Percentiles rank a stretch among this genome's conserved stretches.
phyloP scores from a whole-genome alignment of 1,284 basidiomycete genomes.

The Boletus holoroseus region DNA sequence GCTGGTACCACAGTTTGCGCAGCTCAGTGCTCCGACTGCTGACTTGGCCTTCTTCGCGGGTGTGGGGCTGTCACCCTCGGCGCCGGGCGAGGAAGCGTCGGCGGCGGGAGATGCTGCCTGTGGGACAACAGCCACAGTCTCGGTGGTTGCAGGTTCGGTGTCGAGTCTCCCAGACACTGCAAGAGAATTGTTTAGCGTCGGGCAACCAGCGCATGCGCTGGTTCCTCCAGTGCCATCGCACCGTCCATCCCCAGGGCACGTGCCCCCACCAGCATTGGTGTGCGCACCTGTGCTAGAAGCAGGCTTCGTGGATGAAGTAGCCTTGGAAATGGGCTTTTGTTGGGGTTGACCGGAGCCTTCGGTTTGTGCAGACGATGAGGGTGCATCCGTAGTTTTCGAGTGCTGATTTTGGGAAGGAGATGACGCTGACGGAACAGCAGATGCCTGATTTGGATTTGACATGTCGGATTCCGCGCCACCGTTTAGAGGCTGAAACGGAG shows the following conservation, averaged over 20 bases:
- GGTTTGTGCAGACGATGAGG: constrained; percentile 24
- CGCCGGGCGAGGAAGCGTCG: constrained; percentile 32
- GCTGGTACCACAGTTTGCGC: constrained; percentile 88
- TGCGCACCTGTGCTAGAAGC: constrained; percentile 31
- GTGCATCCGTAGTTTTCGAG: constrained; percentile 31
- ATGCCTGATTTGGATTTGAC: constrained; percentile 35
- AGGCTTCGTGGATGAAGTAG: constrained; percentile 21
- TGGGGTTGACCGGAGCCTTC: constrained; percentile 25
- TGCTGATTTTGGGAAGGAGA: constrained; percentile 32
- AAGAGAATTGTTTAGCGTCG: constrained; percentile 84
- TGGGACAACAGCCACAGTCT: constrained; percentile 14
- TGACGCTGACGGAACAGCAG: constrained; percentile 23
- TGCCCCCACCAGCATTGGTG: constrained; percentile 48
- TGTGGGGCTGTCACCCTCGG: constrained; percentile 26
- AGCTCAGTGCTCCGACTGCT: constrained; percentile 76
- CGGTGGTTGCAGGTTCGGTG: constrained; percentile 27
- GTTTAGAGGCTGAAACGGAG: constrained; percentile 30
- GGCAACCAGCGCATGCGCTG: constrained; percentile 86
- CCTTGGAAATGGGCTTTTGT: constrained; percentile 27
- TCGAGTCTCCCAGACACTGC: constrained; percentile 40
- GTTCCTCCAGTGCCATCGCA: constrained; percentile 94
- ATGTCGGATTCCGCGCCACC: constrained; percentile 30
- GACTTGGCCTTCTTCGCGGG: constrained; percentile 34
- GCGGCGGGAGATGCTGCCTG: constrained; percentile 22
- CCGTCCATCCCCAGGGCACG: constrained; percentile 91